phyloP scores from a whole-genome alignment of 2,329 filamentous ascomycete genomes.

The Penicillium sclerotiorum region DNA sequence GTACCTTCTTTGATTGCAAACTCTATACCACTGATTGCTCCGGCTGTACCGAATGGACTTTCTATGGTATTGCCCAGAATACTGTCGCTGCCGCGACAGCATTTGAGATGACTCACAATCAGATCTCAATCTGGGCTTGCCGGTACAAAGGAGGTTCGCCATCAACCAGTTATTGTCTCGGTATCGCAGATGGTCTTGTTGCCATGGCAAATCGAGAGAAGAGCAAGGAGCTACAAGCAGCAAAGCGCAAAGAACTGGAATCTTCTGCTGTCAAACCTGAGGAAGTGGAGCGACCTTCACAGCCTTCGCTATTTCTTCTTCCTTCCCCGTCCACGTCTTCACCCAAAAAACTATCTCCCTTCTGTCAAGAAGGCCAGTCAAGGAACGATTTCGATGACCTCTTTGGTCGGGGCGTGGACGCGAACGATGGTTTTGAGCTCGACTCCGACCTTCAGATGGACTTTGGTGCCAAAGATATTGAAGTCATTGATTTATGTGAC shows the following conservation, averaged over 20 bases:
- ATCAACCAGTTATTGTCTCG: conserved; percentile 25
- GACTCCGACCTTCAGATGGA: neutral
- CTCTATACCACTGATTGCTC: conserved; percentile 8
- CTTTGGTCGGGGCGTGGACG: neutral
- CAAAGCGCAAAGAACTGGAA: conserved; percentile 15
- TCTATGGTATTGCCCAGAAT: conserved; percentile 18
- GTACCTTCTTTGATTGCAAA: conserved; percentile 22
- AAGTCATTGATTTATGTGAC: neutral
- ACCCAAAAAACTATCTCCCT: neutral
- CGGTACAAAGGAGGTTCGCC: conserved; percentile 19
- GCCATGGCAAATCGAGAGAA: conserved; percentile 22
- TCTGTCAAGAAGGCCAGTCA: neutral
- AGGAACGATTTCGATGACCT: neutral
- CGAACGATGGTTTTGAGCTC: neutral
- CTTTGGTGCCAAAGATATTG: neutral
- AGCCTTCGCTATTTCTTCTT: neutral
- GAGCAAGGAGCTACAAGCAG: conserved; percentile 13
- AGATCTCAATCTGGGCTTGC: conserved; percentile 24
- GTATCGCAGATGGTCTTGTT: conserved; percentile 22
- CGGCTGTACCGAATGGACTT: conserved; percentile 11
- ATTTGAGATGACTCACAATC: conserved; percentile 23
- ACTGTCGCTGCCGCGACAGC: conserved; percentile 13
- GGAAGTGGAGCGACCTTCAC: neutral
- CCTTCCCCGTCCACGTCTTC: neutral
- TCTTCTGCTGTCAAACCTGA: neutral